Evolutionary conservation across 2,329 filamentous ascomycete species (phyloP), one percentile per base, ranked within the genome.

Genomic region (Alternaria sp.): DNA sequence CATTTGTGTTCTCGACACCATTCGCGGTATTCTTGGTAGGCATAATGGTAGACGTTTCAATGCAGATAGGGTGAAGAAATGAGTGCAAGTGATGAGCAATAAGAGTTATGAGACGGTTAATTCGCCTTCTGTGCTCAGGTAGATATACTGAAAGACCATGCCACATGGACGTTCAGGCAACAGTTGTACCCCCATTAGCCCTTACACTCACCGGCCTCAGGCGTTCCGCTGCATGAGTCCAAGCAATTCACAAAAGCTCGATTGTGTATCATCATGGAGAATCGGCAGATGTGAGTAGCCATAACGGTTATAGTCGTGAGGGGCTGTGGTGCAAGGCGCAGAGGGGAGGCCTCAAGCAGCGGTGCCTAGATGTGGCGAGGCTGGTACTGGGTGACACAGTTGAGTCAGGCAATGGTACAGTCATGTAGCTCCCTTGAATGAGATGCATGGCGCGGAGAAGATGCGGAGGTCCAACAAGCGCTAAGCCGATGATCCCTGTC

Each of bases 401-500:
- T 46, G 44, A 46, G 25, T 46, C 44, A 46, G 25, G 25, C 44
- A 30, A 3, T 16, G 12, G 12, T 14, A 11, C 38, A 20, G 38
- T 20, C 14, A 28, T 32, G 45, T 30, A 48, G 27, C 27, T 48
- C 27, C 18, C 10, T 30, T 30, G 28, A 11, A 30, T 10, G 28
- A 18, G 30, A 49, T 34, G 30, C 53, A 18, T 48, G 41, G 41
- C 20, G 53, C 16, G 30, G 28, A 55, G 30, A 27, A 46, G 16
- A 20, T 27, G 43, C 41, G 41, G 32, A 55, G 53, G 41, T 25
- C 20, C 52, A 30, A n/a, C 18, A 34, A 28, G 38, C 58, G 59
- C 60, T 59, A 60, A 40, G 60, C 57, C 48, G 54, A 54, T 18
- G 46, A 59, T 59, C 38, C 38, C 55, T 48, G 36, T 36, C 25